Base-by-base conservation (phyloP, 2,329 filamentous ascomycete species). In the Gyromitra esculenta region DNA sequence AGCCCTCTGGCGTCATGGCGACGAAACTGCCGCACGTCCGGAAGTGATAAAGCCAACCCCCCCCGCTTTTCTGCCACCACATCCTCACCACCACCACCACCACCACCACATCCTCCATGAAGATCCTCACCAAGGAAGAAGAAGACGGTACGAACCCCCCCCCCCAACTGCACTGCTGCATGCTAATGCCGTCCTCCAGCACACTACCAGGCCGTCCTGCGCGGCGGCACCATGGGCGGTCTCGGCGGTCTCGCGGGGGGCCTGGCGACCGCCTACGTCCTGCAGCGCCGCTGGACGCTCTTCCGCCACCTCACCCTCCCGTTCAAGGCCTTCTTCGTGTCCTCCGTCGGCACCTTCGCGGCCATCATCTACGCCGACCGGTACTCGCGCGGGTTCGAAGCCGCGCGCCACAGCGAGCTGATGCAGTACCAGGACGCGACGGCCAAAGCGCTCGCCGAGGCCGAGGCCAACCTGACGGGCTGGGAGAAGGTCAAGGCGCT, bases 81-180 rank as follows among this genome's bases (percentile, higher is more conserved):
- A 21, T 7, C 5, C 41, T 11, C 41, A 43, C 41, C 6, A 43
- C 6, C 41, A 43, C 41, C 11, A 52, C 18, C 5, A 21, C 8
- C 35, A 35, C 31, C 15, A 63, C 25, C 18, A 9, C 41, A 21
- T 25, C 21, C 59, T 87, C 65, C 79, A 99, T 98, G 96, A 98
- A 97, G 91, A 87, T 98, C 83, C 88, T 98, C 83, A 96, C 92
- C 81, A 93, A 95, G 84, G 93, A 97, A 89, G 93, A 97, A 86
- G 94, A 97, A 85, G 84, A 87, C 77, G 92, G 79, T 80, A 77
- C 1, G 68, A 48, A 21, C 25, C 13, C 31, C 7, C 15, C 41
- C 39, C 8, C 11, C 11, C 31, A 50, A 50, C 31, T 21, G n/a
- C 52, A 35, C 13, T 15, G 50, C 13, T 31, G n/a, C 18, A 13